Evolutionary conservation across 1,284 basidiomycete species (phyloP), one percentile per base, ranked within the genome.

Genomic region (Caloboletus inedulis): DNA sequence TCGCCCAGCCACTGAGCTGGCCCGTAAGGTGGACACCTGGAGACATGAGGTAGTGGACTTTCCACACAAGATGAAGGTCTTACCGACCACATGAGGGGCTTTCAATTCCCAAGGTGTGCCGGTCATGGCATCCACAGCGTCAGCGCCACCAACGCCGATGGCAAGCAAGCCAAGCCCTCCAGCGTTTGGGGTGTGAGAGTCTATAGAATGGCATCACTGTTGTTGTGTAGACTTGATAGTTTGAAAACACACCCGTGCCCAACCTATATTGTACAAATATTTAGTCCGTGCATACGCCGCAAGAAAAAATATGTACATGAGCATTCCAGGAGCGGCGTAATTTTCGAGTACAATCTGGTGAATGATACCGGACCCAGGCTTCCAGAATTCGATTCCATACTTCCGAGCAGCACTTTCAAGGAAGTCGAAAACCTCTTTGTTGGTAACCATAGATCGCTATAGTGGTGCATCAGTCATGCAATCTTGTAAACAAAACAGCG

Each of bases 331-430:
- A 47, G 94, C 93, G 27, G 94, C 93, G 67, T 97, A 97, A 69
- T 96, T 99, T 73, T 99, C 97, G 46, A 99, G 79, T 8, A 99
- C 97, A 58, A 99, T 98, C 70, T 99, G 97, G 72, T 99, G 97
- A 58, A 99, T 95, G 60, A 94, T 94, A 43, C 94, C 94, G 42
- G 89, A 93, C 35, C 96, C 96, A 18, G 97, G 96, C 62, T 84
- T 81, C 97, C 97, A 98, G 73, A 98, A 95, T 71, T 91, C 90
- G 55, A 91, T 90, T 27, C 89, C 97, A 72, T 98, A 99, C 75
- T 98, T 99, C 63, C 82, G 81, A 34, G 91, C 87, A 18, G 97
- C 97, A 58, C 93, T 96, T 71, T 97, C 88, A 55, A 99, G 77
- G 72, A 99, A 99, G 65, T 98, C 93, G 67, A 98, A 99, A 21